Percentiles rank a stretch among this genome's conserved stretches.
phyloP scores from a whole-genome alignment of 2,329 filamentous ascomycete genomes.

The Nemania sp. region DNA sequence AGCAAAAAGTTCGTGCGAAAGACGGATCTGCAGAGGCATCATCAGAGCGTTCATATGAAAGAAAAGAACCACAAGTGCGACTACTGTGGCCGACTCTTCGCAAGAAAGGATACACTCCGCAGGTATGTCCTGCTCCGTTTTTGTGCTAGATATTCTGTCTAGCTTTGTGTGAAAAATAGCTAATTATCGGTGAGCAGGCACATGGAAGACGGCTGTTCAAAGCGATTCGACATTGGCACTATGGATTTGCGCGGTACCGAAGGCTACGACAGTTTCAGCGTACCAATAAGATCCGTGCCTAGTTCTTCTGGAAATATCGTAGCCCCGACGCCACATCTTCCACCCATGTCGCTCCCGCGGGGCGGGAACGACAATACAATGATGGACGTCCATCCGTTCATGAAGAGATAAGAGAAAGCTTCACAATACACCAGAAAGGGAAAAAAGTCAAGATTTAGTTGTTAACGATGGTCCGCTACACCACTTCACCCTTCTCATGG shows the following conservation, averaged over 20 bases:
- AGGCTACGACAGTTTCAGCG: slow-evolving; percentile 31
- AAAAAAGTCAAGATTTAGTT: no score
- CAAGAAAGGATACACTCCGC: slow-evolving; percentile 79
- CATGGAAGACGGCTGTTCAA: slow-evolving; percentile 75
- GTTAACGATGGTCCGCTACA: neutral
- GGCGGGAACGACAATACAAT: slow-evolving; percentile 25
- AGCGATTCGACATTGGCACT: slow-evolving; percentile 62
- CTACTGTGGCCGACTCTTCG: slow-evolving; percentile 72
- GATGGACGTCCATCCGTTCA: slow-evolving; percentile 32
- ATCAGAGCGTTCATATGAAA: slow-evolving; percentile 73
- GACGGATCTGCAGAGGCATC: slow-evolving; percentile 71
- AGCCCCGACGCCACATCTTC: slow-evolving; percentile 33
- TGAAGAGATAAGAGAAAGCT: slow-evolving; percentile 34
- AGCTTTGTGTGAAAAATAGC: slow-evolving; percentile 7
- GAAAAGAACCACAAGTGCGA: slow-evolving; percentile 70
- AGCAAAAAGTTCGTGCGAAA: slow-evolving; percentile 78
- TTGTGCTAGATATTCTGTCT: neutral
- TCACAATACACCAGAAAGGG: slow-evolving; percentile 14
- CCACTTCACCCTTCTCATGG: neutral
- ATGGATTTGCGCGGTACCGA: slow-evolving; percentile 46
- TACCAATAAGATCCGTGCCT: slow-evolving; percentile 30
- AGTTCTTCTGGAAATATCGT: slow-evolving; percentile 33
- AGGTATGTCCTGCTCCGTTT: slow-evolving; percentile 56
- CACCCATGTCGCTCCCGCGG: slow-evolving; percentile 35
- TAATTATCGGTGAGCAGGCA: slow-evolving; percentile 56